Base-by-base conservation (phyloP, 2,329 filamentous ascomycete genomes). In the Colletotrichum liriopes region DNA sequence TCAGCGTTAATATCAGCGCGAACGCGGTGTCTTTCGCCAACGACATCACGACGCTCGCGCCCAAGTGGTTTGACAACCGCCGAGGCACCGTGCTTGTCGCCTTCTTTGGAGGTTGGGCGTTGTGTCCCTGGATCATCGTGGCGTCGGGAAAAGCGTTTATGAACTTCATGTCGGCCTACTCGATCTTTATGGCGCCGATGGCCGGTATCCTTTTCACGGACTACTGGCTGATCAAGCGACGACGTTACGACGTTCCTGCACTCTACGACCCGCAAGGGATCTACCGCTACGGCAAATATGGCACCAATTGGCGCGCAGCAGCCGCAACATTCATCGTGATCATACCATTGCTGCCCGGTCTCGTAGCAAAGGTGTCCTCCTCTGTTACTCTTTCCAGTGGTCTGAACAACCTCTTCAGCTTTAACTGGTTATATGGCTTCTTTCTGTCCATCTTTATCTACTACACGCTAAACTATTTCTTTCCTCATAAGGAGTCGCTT, bases 181-280 rank as follows among this genome's bases (percentile, higher is more conserved):
- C 78, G 8, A 75, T 82, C 51, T 82, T 83, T 75, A 78, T 84
- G 73, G 81, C 78, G 0, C 84, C 84, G 16, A 82, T 86, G 43
- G 78, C 83, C 7, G 84, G 81, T 49, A 81, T 84, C 58, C 79
- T 85, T 47, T 77, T 78, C n/a, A 77, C 78, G 43, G 84, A 86
- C 72, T 86, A 78, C 73, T 82, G 79, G 79, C 67, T 82, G 39
- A 75, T 82, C 72, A 82, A 84, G 72, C 76, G 77, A 49, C 75
- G 78, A 43, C 78, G 80, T 39, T 78, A 82, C 71, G 82, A 86
- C 72, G 79, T 85, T 39, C 82, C 81, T 1, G 83, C 81, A 16
- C 76, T 86, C 45, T 86, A 86, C 76, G 76, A 82, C 56, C 82
- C 82, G 8, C 74, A 79, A 35, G 83, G 84, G 61, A 81, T 81